Percentiles rank a stretch among this genome's conserved stretches.
Conservation (phyloP, 441 rosid genomes). For the Gossypium aridum region DNA sequence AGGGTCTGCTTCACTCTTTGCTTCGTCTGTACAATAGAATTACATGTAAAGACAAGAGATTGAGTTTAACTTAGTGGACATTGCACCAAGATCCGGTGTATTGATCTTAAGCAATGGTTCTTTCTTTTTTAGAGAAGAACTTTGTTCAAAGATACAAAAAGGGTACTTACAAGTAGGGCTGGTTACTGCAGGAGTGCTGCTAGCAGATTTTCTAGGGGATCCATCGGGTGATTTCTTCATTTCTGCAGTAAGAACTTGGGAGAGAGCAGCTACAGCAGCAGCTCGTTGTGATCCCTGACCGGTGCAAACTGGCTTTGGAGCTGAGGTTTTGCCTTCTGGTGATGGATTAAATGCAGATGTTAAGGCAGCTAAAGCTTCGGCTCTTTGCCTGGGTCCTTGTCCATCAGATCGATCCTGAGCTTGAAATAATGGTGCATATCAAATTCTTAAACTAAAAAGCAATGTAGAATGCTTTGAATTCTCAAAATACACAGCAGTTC, state of each 20-base stretch:
- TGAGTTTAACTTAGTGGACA: not conserved
- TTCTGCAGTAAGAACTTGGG: constrained; percentile 87
- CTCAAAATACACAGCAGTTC: not conserved
- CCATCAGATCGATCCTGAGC: constrained; percentile 62
- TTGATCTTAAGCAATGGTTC: not conserved
- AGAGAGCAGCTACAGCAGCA: constrained; percentile 98
- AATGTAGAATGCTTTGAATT: not conserved
- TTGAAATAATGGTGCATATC: constrained; percentile 19
- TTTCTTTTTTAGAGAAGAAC: not conserved
- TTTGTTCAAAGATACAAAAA: not conserved
- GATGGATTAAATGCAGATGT: constrained; percentile 70
- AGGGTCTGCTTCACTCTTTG: constrained; percentile 18
- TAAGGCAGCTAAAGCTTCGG: constrained; percentile 95
- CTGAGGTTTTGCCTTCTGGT: constrained; percentile 40
- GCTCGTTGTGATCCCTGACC: constrained; percentile 89
- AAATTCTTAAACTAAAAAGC: constrained; percentile 3
- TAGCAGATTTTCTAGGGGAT: constrained; percentile 51
- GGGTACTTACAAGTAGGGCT: constrained; percentile 38
- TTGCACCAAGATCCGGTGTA: not conserved
- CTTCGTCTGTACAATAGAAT: constrained; percentile 18
- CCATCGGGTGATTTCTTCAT: constrained; percentile 60
- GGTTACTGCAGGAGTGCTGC: constrained; percentile 52
- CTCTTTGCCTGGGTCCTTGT: constrained; percentile 89
- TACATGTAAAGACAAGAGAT: not conserved
- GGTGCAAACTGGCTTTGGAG: constrained; percentile 39